phyloP scores from a whole-genome alignment of 202 grass and related monocot species.

The Hordeum pubiflorum region DNA sequence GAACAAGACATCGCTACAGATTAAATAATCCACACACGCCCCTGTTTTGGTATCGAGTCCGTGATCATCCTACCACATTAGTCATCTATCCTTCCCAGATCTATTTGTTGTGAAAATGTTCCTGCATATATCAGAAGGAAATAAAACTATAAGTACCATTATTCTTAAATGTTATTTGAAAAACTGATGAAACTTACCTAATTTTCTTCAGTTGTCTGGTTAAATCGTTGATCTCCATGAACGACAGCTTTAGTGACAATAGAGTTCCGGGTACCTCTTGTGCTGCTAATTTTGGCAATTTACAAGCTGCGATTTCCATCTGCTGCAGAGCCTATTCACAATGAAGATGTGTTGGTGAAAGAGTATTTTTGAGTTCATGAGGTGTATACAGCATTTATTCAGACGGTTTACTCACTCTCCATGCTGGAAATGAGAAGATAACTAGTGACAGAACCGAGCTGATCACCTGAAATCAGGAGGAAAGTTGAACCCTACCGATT shows the following conservation, averaged over 20 bases:
- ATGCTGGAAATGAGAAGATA: conserved; percentile 31
- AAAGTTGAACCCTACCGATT: background rate
- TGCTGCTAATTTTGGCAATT: conserved; percentile 25
- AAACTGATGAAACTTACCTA: conserved; percentile 21
- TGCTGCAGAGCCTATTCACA: conserved; percentile 22
- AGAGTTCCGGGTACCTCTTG: conserved; percentile 44
- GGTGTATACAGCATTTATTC: background rate
- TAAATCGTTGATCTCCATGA: conserved; percentile 58
- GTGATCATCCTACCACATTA: background rate
- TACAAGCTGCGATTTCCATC: conserved; percentile 22
- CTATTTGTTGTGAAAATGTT: conserved; percentile 23
- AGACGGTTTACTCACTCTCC: conserved; percentile 25
- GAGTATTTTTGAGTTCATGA: background rate
- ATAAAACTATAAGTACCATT: background rate
- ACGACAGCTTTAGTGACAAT: conserved; percentile 38
- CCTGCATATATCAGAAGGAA: conserved; percentile 19
- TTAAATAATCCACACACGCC: background rate
- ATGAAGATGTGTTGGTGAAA: background rate
- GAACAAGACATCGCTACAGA: background rate
- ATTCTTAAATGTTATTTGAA: background rate
- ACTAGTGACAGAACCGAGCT: conserved; percentile 35
- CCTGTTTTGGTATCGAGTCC: background rate
- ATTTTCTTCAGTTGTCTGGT: conserved; percentile 38
- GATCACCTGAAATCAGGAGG: conserved; percentile 25
- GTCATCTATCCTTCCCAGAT: conserved; percentile 2